phyloP scores from a whole-genome alignment of 2,329 filamentous ascomycete genomes.

The Bipolaris victoriae region DNA sequence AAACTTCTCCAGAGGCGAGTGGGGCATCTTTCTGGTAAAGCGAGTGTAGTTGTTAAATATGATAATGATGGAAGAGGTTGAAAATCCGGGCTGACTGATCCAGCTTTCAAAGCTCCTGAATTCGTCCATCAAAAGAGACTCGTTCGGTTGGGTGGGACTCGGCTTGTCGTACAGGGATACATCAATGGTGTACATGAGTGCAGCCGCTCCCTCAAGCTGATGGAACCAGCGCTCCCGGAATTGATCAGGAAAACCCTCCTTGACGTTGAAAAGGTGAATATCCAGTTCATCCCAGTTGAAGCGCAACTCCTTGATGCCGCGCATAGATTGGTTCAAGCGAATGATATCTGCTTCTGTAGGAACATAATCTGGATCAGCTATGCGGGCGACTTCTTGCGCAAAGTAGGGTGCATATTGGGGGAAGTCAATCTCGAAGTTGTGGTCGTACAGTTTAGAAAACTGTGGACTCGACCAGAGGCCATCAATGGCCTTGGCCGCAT shows the following conservation, averaged over 20 bases:
- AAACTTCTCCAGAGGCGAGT: conserved; percentile 37
- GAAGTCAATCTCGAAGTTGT: conserved; percentile 48
- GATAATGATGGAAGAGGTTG: conserved; percentile 38
- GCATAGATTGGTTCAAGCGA: conserved; percentile 37
- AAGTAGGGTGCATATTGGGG: conserved; percentile 46
- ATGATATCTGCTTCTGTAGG: conserved; percentile 46
- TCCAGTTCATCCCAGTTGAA: conserved; percentile 46
- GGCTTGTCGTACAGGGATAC: conserved; percentile 43
- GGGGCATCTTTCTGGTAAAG: conserved; percentile 40
- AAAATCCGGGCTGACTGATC: conserved; percentile 39
- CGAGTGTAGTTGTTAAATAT: conserved; percentile 47
- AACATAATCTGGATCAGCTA: conserved; percentile 37
- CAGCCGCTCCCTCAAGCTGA: conserved; percentile 43
- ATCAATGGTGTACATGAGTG: conserved; percentile 44
- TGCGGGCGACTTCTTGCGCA: conserved; percentile 36
- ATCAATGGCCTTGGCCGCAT: conserved; percentile 35
- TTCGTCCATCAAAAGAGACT: conserved; percentile 41
- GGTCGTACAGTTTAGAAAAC: conserved; percentile 42
- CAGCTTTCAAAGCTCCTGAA: conserved; percentile 41
- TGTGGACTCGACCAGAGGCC: conserved; percentile 38
- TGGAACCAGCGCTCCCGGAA: conserved; percentile 47
- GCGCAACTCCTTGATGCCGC: conserved; percentile 44
- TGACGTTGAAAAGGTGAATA: conserved; percentile 47
- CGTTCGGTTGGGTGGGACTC: conserved; percentile 31
- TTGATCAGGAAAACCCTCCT: conserved; percentile 37